Percentiles rank a stretch among this genome's conserved stretches.
Evolutionary conservation across 805 yeast species (phyloP).

Genomic region (Nakazawaea ishiwadae): DNA sequence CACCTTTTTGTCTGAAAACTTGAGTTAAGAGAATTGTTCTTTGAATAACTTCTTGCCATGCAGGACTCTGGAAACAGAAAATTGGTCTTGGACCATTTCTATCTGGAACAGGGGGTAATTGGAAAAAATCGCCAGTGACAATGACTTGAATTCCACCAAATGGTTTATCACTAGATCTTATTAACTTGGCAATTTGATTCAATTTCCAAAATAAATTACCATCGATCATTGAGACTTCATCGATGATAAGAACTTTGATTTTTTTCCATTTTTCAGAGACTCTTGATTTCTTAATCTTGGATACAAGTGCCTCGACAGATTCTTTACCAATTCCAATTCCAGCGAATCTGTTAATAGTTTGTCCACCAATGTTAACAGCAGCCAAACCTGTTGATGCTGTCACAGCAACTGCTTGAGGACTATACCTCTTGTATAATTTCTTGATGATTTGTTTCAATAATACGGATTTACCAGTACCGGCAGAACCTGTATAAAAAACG

Average conservation of each 20-base stretch:
- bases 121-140: slow-evolving; percentile 93
- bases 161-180: slow-evolving; percentile 49
- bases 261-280: slow-evolving; percentile 55
- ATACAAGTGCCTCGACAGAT: slow-evolving; percentile 37
- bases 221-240: slow-evolving; percentile 94
- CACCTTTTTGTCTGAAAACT: slow-evolving; percentile 89
- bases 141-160: slow-evolving; percentile 94
- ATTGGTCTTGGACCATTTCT: slow-evolving; percentile 29
- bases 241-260: slow-evolving; percentile 72
- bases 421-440: slow-evolving; percentile 39
- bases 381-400: slow-evolving; percentile 98
- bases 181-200: slow-evolving; percentile 57
- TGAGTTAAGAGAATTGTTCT: slow-evolving; percentile 67
- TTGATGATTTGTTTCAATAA: slow-evolving; percentile 60
- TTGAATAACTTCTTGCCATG: slow-evolving; percentile 63
- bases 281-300: slow-evolving; percentile 42
- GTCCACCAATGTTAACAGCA: slow-evolving; percentile 90
- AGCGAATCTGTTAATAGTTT: slow-evolving; percentile 78
- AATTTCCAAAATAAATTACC: slow-evolving; percentile 72
- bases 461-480: slow-evolving; percentile 85
- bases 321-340: slow-evolving; percentile 80
- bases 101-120: slow-evolving; percentile 82
- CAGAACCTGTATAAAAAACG: slow-evolving; percentile 77
- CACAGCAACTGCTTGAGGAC: slow-evolving; percentile 59
- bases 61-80: slow-evolving; percentile 71